Conservation (phyloP, 768 basidiomycete species). For the Pleurotus sapidus region DNA sequence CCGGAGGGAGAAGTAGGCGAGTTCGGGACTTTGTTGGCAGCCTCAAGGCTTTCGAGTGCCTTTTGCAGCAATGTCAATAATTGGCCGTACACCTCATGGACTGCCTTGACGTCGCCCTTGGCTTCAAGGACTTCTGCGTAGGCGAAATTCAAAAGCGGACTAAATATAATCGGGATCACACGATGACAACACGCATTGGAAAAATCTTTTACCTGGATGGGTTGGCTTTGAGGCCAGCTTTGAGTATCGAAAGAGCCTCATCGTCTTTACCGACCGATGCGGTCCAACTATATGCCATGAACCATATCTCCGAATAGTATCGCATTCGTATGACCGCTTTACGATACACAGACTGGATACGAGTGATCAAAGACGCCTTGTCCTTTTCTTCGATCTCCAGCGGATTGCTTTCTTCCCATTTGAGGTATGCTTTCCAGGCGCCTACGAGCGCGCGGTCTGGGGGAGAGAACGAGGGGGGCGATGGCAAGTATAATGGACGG, state of each 20-base stretch:
- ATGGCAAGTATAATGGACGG: conserved; percentile 60
- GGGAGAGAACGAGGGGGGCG: conserved; percentile 68
- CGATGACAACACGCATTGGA: not conserved
- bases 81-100: conserved; percentile 69
- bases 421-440: conserved; percentile 89
- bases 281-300: conserved; percentile 89
- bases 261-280: conserved; percentile 70
- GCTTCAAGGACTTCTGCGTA: conserved; percentile 72
- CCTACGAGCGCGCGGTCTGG: conserved; percentile 75
- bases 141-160: conserved; percentile 89
- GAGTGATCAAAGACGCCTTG: conserved; percentile 54
- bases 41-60: conserved; percentile 63
- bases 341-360: conserved; percentile 81
- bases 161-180: conserved; percentile 24
- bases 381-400: conserved; percentile 90
- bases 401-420: conserved; percentile 95
- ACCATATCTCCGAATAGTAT: conserved; percentile 96
- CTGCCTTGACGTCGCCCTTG: conserved; percentile 57
- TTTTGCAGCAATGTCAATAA: conserved; percentile 65
- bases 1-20: conserved; percentile 18
- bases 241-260: conserved; percentile 78
- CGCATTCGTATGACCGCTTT: conserved; percentile 92
- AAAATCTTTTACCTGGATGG: conserved; percentile 57
- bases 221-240: conserved; percentile 86
- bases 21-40: conserved; percentile 32